phyloP scores from a whole-genome alignment of 768 basidiomycete genomes.

The Favolaschia claudopus region DNA sequence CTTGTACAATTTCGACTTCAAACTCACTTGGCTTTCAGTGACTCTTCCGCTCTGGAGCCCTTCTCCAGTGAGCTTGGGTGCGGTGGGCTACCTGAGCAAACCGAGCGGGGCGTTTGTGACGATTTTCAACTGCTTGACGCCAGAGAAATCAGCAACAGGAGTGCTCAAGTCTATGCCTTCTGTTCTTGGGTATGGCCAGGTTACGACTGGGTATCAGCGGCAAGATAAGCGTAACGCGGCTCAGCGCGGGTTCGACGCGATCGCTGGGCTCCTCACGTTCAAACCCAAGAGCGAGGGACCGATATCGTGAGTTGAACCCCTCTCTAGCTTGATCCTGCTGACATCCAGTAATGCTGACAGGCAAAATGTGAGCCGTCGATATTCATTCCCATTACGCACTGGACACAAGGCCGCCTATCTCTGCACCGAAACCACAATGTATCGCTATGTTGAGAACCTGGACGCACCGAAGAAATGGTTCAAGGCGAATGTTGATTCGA shows the following conservation, averaged over 20 bases:
- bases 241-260: conserved; percentile 63
- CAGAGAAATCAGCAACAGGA: conserved; percentile 52
- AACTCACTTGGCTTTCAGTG: conserved; percentile 53
- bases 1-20: neutral
- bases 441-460: conserved; percentile 57
- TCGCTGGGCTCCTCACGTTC: conserved; percentile 59
- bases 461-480: conserved; percentile 63
- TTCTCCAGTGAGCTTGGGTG: conserved; percentile 65
- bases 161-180: conserved; percentile 59
- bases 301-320: conserved; percentile 50
- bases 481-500: conserved; percentile 55
- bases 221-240: conserved; percentile 67
- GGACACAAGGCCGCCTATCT: conserved; percentile 61
- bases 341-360: conserved; percentile 30
- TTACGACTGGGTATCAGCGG: conserved; percentile 54
- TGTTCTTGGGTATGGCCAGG: conserved; percentile 69
- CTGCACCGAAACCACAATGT: conserved; percentile 59
- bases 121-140: conserved; percentile 73
- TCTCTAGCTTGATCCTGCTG: neutral
- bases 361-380: conserved; percentile 49
- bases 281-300: conserved; percentile 42
- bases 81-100: conserved; percentile 78
- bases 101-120: conserved; percentile 74
- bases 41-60: conserved; percentile 79
- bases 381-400: conserved; percentile 53